These are phyloP conservation scores for Candida ovalis DNA, from an alignment of 805 yeast species.

Conservation along the genomic window DNA sequence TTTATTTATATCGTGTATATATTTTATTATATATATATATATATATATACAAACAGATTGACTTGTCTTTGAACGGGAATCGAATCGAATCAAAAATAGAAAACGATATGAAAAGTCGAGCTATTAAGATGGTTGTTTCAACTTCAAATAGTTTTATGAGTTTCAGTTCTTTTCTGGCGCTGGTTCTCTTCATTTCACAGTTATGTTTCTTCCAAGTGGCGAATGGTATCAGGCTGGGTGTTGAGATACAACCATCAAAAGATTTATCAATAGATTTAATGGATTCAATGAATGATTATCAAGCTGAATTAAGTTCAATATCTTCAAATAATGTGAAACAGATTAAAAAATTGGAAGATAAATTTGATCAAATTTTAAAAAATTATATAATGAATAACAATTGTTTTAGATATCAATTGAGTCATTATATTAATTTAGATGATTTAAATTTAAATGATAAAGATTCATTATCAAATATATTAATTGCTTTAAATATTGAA, in stretches of 20 bases:
- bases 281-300: slow-evolving; percentile 10
- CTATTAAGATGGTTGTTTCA: too few relatives aligned
- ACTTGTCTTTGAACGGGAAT: too few relatives aligned
- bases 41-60: too few relatives aligned
- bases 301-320: slow-evolving; percentile 4
- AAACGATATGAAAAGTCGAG: too few relatives aligned
- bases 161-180: too few relatives aligned
- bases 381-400: slow-evolving; percentile 14
- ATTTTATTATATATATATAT: too few relatives aligned
- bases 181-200: background rate
- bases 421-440: slow-evolving; percentile 9
- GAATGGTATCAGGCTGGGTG: background rate
- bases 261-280: slow-evolving; percentile 6
- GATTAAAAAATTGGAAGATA: slow-evolving; percentile 2
- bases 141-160: too few relatives aligned
- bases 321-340: slow-evolving; percentile 8
- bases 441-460: background rate
- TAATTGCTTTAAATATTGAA: slow-evolving; percentile 21
- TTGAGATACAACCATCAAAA: background rate
- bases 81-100: too few relatives aligned
- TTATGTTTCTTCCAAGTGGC: slow-evolving; percentile 5
- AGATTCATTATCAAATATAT: slow-evolving; percentile 7
- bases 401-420: slow-evolving; percentile 15
- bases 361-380: slow-evolving; percentile 7
- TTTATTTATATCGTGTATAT: too few relatives aligned